phyloP scores from a whole-genome alignment of 306 rosid species.

The Sindora glabra region DNA sequence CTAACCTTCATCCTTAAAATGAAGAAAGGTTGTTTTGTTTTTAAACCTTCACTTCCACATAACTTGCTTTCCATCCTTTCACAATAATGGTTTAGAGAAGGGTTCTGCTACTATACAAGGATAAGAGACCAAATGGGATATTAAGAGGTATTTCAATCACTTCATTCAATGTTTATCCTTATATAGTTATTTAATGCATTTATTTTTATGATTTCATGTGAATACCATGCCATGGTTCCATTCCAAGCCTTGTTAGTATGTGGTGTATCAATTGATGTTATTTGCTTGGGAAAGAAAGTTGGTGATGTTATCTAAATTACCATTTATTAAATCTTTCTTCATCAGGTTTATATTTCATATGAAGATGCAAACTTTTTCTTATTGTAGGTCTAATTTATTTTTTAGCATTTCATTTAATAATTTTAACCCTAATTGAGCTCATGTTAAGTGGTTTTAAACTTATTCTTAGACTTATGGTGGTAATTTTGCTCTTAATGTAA shows the following conservation, averaged over 20 bases:
- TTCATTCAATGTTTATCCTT: not conserved
- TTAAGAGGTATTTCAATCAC: slow-evolving; percentile 19
- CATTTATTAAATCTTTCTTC: slow-evolving; percentile 19
- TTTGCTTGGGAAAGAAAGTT: slow-evolving; percentile 49
- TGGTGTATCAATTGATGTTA: slow-evolving; percentile 46
- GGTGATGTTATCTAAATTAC: slow-evolving; percentile 45
- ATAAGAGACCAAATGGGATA: slow-evolving; percentile 60
- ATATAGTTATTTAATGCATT: not conserved
- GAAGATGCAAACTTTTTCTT: not conserved
- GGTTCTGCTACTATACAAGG: slow-evolving; percentile 42
- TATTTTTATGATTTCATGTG: not conserved
- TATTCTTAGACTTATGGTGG: slow-evolving; percentile 43
- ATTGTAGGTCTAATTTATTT: not conserved
- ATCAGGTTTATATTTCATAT: slow-evolving; percentile 26
- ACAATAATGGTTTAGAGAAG: slow-evolving; percentile 5
- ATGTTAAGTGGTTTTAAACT: slow-evolving; percentile 15
- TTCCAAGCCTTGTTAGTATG: slow-evolving; percentile 47
- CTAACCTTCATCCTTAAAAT: not conserved
- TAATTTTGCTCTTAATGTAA: slow-evolving; percentile 42
- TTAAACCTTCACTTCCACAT: not conserved
- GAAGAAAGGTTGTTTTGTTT: not conserved
- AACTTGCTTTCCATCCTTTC: too few relatives aligned
- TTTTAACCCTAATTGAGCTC: not conserved
- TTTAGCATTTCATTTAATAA: not conserved
- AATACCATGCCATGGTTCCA: slow-evolving; percentile 42